Conservation (phyloP, 2,329 filamentous ascomycete species). For the Colletotrichum abscissum region DNA sequence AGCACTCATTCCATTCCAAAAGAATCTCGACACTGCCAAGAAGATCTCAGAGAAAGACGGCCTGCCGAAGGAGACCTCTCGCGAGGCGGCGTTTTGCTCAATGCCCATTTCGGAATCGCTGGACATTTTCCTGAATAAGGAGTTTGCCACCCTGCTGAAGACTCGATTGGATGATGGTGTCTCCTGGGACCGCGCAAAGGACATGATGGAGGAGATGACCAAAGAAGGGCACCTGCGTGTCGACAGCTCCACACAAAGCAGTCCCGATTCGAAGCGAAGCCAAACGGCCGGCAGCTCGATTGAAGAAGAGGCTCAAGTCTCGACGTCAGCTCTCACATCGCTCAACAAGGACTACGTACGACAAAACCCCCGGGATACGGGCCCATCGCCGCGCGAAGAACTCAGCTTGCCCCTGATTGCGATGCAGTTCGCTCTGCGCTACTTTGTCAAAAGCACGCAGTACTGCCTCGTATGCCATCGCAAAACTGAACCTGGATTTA, state of each 20-base stretch:
- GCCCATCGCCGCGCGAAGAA: constrained; percentile 34
- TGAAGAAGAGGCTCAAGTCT: constrained; percentile 14
- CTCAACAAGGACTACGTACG: constrained; percentile 24
- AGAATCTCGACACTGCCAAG: constrained; percentile 7
- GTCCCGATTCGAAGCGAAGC: not conserved
- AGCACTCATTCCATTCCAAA: constrained; percentile 62
- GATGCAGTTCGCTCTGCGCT: constrained; percentile 82
- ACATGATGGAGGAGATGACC: constrained; percentile 13
- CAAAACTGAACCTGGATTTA: constrained; percentile 69
- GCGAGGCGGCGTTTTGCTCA: constrained; percentile 54
- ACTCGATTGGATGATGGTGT: constrained; percentile 48
- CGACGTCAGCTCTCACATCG: constrained; percentile 2
- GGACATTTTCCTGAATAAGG: constrained; percentile 73
- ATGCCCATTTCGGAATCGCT: constrained; percentile 80
- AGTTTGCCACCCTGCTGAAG: constrained; percentile 72
- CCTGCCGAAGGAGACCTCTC: not conserved
- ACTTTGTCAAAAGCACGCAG: constrained; percentile 83
- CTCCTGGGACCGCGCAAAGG: constrained; percentile 36
- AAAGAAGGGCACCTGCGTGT: constrained; percentile 17
- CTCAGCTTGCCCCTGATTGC: constrained; percentile 66
- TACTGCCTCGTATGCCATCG: constrained; percentile 90
- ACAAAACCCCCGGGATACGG: constrained; percentile 34
- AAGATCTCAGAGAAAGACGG: not conserved
- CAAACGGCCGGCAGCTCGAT: not conserved
- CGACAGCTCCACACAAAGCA: not conserved